Conservation (phyloP, 805 yeast genomes). For the Candida ovalis region DNA sequence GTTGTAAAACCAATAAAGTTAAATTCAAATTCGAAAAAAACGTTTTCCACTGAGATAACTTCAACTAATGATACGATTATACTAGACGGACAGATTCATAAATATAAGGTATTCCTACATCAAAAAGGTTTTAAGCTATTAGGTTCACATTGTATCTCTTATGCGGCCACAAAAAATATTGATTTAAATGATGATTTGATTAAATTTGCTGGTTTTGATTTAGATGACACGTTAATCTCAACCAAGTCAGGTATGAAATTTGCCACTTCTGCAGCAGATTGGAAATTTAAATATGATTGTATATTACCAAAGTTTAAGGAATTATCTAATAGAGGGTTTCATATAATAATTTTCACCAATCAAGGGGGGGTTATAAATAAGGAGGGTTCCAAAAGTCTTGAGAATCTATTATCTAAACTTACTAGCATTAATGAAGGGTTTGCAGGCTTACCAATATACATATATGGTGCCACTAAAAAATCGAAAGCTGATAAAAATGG, state of each 20-base stretch:
- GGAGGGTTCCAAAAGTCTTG: constrained; percentile 31
- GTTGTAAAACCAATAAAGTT: neutral
- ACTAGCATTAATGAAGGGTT: constrained; percentile 33
- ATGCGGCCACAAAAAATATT: neutral
- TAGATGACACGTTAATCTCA: constrained; percentile 73
- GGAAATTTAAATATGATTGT: constrained; percentile 53
- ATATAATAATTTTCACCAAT: constrained; percentile 73
- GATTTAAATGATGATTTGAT: constrained; percentile 10
- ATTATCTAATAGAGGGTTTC: constrained; percentile 15
- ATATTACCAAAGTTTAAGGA: constrained; percentile 26
- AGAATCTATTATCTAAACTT: constrained; percentile 40
- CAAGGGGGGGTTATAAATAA: constrained; percentile 67
- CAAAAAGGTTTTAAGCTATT: neutral
- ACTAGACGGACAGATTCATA: neutral
- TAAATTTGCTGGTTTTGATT: constrained; percentile 71
- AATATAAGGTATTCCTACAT: neutral
- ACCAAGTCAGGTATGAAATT: constrained; percentile 63
- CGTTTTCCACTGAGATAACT: neutral
- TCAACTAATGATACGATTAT: neutral
- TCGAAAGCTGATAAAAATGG: constrained; percentile 31
- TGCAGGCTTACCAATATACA: constrained; percentile 31
- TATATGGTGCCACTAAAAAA: constrained; percentile 63
- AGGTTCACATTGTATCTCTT: constrained; percentile 7
- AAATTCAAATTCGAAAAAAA: neutral
- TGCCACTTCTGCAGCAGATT: constrained; percentile 60